Conservation (phyloP, 129 eudicot species). For the Lactuca sativa region DNA sequence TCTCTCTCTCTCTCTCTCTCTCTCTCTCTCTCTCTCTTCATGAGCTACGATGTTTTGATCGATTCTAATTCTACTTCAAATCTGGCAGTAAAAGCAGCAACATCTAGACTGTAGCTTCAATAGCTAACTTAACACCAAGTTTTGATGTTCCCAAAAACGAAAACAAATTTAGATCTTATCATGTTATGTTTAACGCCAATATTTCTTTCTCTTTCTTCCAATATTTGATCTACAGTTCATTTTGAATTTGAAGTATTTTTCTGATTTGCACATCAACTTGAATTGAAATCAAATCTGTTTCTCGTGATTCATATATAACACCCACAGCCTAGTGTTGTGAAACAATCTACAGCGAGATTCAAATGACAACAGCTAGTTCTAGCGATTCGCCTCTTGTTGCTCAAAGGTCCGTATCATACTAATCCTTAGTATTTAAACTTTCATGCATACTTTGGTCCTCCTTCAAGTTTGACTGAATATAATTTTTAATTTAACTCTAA, state of each 20-base stretch:
- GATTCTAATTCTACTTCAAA: conserved; percentile 7
- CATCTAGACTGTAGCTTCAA: not conserved
- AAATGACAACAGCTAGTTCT: conserved; percentile 27
- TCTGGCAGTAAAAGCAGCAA: not conserved
- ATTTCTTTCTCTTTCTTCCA: not conserved
- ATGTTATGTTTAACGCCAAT: not conserved
- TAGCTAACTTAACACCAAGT: not conserved
- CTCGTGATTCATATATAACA: not conserved
- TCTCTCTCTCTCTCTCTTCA: not conserved
- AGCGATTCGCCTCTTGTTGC: conserved; percentile 39
- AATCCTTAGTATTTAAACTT: not conserved
- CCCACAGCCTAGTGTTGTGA: not conserved
- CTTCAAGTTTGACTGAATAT: not conserved
- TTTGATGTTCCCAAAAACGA: no score
- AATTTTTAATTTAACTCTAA: not conserved
- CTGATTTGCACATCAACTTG: not conserved
- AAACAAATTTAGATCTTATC: not conserved
- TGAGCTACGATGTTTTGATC: not conserved
- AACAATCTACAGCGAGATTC: conserved; percentile 21
- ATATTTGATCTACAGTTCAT: not conserved
- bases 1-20: not conserved
- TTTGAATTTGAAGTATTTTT: not conserved
- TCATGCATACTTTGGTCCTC: not conserved
- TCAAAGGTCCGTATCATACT: conserved; percentile 19
- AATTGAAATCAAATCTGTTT: not conserved